Evolutionary conservation across 192 early-diverging fungal genomes (phyloP).

Genomic region (Backusella macrospora): DNA sequence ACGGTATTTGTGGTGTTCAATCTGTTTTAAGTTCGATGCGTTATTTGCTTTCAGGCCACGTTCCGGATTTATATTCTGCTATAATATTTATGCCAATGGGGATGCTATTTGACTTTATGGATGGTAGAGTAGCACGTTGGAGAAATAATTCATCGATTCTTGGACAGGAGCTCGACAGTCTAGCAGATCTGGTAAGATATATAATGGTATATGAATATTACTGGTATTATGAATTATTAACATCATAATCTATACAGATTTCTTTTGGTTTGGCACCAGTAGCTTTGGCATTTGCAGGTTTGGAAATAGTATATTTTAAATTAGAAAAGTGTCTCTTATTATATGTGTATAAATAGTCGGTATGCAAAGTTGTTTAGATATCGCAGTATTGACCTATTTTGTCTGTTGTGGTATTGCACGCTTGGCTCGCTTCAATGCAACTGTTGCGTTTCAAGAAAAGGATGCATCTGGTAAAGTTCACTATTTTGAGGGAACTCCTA

Average conservation of each 20-base stretch:
- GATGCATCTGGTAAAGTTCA: constrained; percentile 73
- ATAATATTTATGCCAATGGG: constrained; percentile 72
- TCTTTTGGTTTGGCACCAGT: constrained; percentile 47
- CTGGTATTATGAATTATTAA: not conserved
- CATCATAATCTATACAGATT: constrained; percentile 37
- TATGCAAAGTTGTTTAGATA: constrained; percentile 80
- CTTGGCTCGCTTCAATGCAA: constrained; percentile 88
- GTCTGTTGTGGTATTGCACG: constrained; percentile 84
- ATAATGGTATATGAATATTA: not conserved
- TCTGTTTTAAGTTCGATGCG: constrained; percentile 76
- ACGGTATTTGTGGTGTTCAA: constrained; percentile 76
- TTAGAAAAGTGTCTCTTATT: not conserved
- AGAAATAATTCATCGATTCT: constrained; percentile 67
- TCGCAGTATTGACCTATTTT: constrained; percentile 79
- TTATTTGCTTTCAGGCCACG: constrained; percentile 64
- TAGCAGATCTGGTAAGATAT: constrained; percentile 76
- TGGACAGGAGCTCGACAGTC: constrained; percentile 88
- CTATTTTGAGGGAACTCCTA: constrained; percentile 91
- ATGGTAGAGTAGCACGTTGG: constrained; percentile 87
- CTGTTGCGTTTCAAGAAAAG: constrained; percentile 72
- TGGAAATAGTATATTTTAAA: not conserved
- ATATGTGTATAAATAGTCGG: constrained; percentile 56
- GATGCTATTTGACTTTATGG: constrained; percentile 73
- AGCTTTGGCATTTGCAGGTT: constrained; percentile 33
- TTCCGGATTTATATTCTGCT: constrained; percentile 59